phyloP scores from a whole-genome alignment of 768 basidiomycete species.

The Pseudohyphozyma bogoriensis region DNA sequence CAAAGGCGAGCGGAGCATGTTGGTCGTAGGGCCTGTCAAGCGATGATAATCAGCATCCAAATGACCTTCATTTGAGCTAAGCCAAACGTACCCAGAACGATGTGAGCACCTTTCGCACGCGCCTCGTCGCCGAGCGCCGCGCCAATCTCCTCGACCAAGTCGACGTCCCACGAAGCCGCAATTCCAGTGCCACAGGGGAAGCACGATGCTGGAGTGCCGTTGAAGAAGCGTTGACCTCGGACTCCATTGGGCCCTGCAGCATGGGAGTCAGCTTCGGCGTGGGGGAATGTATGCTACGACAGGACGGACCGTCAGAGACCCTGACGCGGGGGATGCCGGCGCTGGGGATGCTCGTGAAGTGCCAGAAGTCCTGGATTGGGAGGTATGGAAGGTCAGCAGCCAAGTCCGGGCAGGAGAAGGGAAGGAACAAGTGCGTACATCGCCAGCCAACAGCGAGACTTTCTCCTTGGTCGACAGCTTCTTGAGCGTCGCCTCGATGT shows the following conservation, averaged over 20 bases:
- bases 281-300: background rate
- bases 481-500: conserved; percentile 15
- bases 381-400: background rate
- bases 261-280: background rate
- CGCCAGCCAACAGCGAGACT: conserved; percentile 24
- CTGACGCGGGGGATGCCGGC: conserved; percentile 17
- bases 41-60: too few relatives aligned
- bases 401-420: background rate
- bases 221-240: conserved; percentile 22
- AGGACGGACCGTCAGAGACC: conserved; percentile 5
- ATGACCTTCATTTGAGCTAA: too few relatives aligned
- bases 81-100: conserved; percentile 25
- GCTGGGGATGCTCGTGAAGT: conserved; percentile 9
- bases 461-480: conserved; percentile 19
- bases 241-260: conserved; percentile 21
- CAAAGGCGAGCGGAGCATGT: conserved; percentile 36
- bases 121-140: conserved; percentile 49
- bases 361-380: conserved; percentile 22
- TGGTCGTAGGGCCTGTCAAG: conserved; percentile 16
- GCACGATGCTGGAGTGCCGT: conserved; percentile 45
- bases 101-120: conserved; percentile 43
- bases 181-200: conserved; percentile 53
- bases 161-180: conserved; percentile 50
- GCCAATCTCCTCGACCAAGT: conserved; percentile 46
- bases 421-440: background rate